phyloP scores from a whole-genome alignment of 805 yeast species.

The Barnettozyma botsteinii region DNA sequence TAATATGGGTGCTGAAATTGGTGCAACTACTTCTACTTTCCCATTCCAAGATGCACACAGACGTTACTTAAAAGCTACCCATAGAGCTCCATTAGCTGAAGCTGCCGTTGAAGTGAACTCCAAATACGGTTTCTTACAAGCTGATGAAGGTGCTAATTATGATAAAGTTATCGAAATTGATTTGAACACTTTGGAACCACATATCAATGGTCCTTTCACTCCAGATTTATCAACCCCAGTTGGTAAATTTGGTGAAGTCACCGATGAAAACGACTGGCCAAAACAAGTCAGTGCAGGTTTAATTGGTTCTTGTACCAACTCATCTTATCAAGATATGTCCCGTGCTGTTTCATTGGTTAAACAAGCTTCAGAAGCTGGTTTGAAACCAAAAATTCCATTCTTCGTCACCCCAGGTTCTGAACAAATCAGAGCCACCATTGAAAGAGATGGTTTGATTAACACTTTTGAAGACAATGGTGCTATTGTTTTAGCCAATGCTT shows the following conservation, averaged over 20 bases:
- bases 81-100: constrained; percentile 75
- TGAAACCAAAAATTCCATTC: constrained; percentile 86
- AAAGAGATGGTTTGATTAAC: constrained; percentile 84
- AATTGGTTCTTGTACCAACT: constrained; percentile 97
- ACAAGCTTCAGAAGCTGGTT: constrained; percentile 82
- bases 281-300: constrained; percentile 81
- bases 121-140: constrained; percentile 59
- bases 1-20: constrained; percentile 99
- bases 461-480: constrained; percentile 87
- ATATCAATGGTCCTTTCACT: constrained; percentile 96
- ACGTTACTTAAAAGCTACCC: constrained; percentile 77
- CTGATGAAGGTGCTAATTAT: constrained; percentile 86
- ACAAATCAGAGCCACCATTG: constrained; percentile 95
- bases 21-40: constrained; percentile 97
- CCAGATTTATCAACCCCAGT: constrained; percentile 96
- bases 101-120: constrained; percentile 59
- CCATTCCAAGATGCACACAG: constrained; percentile 83
- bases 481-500: constrained; percentile 89
- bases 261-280: constrained; percentile 81
- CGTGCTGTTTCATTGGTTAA: constrained; percentile 86
- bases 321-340: constrained; percentile 97
- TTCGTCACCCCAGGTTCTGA: constrained; percentile 98
- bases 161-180: constrained; percentile 90
- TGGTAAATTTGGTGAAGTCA: constrained; percentile 69
- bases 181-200: constrained; percentile 84